Evolutionary conservation across 164 flowering plant species (phyloP).

Genomic region (Sextonia rubra): DNA sequence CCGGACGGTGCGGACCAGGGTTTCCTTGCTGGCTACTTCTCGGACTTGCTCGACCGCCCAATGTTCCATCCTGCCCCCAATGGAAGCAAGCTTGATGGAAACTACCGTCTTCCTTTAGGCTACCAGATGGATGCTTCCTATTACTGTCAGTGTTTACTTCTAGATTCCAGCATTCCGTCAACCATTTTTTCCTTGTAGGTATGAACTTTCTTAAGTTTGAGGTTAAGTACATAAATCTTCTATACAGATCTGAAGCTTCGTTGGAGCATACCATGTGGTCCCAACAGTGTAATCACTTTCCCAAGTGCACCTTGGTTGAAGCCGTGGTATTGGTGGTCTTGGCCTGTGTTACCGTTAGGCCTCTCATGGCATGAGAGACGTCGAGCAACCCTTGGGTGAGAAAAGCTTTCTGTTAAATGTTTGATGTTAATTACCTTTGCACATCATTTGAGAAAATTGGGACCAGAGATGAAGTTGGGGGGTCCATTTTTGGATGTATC

Average conservation of each 20-base stretch:
- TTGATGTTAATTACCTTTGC: neutral
- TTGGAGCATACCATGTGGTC: slow-evolving; percentile 92
- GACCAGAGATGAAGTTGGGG: neutral
- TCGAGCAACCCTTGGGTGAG: slow-evolving; percentile 73
- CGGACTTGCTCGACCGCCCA: slow-evolving; percentile 78
- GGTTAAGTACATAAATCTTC: neutral
- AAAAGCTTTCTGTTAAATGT: neutral
- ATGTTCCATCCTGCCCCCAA: slow-evolving; percentile 78
- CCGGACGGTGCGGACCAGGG: slow-evolving; percentile 98
- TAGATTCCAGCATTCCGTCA: neutral
- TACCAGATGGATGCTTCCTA: slow-evolving; percentile 99
- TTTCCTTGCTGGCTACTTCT: slow-evolving; percentile 68
- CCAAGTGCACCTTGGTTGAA: slow-evolving; percentile 91
- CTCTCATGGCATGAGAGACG: slow-evolving; percentile 82
- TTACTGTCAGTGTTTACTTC: slow-evolving; percentile 46
- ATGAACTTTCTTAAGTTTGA: neutral
- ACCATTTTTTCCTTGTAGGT: neutral
- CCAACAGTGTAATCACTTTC: slow-evolving; percentile 94
- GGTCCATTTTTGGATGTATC: neutral
- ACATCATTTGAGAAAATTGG: neutral
- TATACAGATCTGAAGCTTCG: slow-evolving; percentile 66
- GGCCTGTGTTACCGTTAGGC: slow-evolving; percentile 95
- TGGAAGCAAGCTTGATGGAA: slow-evolving; percentile 67
- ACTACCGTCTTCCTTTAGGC: slow-evolving; percentile 83
- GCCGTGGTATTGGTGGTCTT: slow-evolving; percentile 99